Evolutionary conservation across 495 filamentous ascomycete genomes (phyloP), one percentile per base, ranked within the genome.

Genomic region (Parmelia sp.): DNA sequence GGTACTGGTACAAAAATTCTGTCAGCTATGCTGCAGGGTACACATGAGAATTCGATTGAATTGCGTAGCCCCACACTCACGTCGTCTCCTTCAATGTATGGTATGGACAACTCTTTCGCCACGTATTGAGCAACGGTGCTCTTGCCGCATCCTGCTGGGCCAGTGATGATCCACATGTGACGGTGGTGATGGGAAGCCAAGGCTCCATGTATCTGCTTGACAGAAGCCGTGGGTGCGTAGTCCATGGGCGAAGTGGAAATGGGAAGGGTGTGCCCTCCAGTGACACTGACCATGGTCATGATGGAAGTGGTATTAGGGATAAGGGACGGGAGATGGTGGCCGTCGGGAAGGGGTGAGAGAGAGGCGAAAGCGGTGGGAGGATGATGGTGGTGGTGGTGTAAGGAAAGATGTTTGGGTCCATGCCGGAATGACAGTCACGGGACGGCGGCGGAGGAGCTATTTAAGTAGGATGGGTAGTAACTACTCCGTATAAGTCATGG

Each of bases 161-260:
- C 95, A 0, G 94, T 96, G n/a, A 99, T 90, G 66, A 97, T 85
- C 88, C 90, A 96, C 74, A 99, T 96, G 73, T 97, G 92, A 66
- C 90, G 89, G 65, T 85, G 74, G 21, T 71, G 67, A 69, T 66
- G 60, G 57, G 68, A 69, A 62, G 71, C 39, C 66, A 68, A 60
- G 72, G 70, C 44, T 56, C 60, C 62, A 55, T 73, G 65, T 47
- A 71, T 69, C 44, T 70, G 68, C 60, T 71, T 68, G 53, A 70
- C 53, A 19, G 66, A 65, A 40, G 40, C 62, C 15, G 49, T 49
- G 29, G 67, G 23, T 40, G 67, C 45, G 36, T 65, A 71, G 40
- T 71, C 68, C 63, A 68, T 69, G 19, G 65, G 59, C 12, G 57
- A 51, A n/a, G 66, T 65, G 36, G 65, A 57, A 14, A 68, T 58